Conservation (phyloP, 805 yeast species). For the Candida methanosorbosa region DNA sequence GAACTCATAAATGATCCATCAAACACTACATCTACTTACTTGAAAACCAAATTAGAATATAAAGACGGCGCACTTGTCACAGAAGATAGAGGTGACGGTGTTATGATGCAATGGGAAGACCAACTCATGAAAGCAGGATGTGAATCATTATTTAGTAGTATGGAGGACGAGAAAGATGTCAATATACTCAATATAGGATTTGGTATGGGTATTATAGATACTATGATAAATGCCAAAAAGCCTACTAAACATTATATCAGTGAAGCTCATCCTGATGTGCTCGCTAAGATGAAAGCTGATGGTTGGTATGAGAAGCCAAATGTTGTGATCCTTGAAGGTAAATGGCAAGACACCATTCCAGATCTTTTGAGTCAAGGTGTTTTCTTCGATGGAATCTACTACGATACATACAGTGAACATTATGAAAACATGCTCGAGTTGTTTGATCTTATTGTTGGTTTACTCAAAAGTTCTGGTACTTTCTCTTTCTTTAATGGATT, state of each 20-base stretch:
- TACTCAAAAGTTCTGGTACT: slow-evolving; percentile 72
- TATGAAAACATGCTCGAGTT: slow-evolving; percentile 82
- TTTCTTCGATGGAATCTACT: slow-evolving; percentile 85
- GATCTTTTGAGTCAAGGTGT: slow-evolving; percentile 54
- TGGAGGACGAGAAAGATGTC: slow-evolving; percentile 25
- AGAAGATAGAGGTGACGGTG: slow-evolving; percentile 71
- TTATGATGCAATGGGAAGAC: slow-evolving; percentile 97
- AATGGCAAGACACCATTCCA: slow-evolving; percentile 84
- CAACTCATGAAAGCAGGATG: slow-evolving; percentile 77
- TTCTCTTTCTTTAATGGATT: slow-evolving; percentile 91
- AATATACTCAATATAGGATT: slow-evolving; percentile 81
- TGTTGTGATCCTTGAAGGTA: slow-evolving; percentile 75
- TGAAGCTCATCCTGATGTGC: slow-evolving; percentile 93
- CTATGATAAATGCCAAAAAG: slow-evolving; percentile 48
- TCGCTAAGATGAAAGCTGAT: slow-evolving; percentile 52
- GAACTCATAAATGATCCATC: slow-evolving; percentile 44
- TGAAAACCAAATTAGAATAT: slow-evolving; percentile 60
- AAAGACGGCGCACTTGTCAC: slow-evolving; percentile 65
- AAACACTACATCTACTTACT: slow-evolving; percentile 52
- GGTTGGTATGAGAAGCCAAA: slow-evolving; percentile 78
- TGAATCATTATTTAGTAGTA: slow-evolving; percentile 52
- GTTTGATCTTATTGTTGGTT: slow-evolving; percentile 73
- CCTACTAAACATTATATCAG: slow-evolving; percentile 78
- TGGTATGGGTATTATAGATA: slow-evolving; percentile 95
- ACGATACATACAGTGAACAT: slow-evolving; percentile 90